Evolutionary conservation across 176 grass and related monocot species (phyloP), one percentile per base, ranked within the genome.

Genomic region (Phragmites australis): DNA sequence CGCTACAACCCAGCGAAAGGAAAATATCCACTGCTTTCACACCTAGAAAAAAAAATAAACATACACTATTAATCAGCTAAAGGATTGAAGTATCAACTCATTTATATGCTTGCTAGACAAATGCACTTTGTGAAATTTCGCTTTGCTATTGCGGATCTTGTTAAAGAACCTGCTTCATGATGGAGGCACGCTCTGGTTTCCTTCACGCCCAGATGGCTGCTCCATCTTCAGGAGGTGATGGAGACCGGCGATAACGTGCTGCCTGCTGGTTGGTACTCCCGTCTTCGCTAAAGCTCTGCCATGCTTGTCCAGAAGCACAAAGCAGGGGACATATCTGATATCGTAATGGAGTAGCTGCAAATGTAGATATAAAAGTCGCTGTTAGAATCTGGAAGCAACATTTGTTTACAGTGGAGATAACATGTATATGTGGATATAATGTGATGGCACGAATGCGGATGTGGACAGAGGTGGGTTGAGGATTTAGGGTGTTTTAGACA

Each of bases 261-360:
- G 74, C 63, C 96, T 81, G 86, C 96, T 94, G 34, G 70, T 81
- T 54, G 96, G 96, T 60, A 91, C 92, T 51, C 92, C 96, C 3
- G 96, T 98, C 83, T 98, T 98, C 1, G 90, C 92, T 59, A 91
- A 32, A 68, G 92, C 92, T 76, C 86, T 87, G 25, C 96, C 92
- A 9, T 91, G 78, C 84, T 98, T 94, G 84, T 98, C 96, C 71
- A 98, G 86, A 68, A 94, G 88, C 78, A 98, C 92, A 75, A 98
- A 98, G 69, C 96, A 98, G 67, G 96, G 96, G 49, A 98, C 90
- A 54, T 98, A 91, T 48, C 87, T 89, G 54, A 98, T 85, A 39
- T 98, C 92, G 57, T 93, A 98, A 91, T 98, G 90, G 19, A 98
- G 77, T 55, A 98, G 88, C 96, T 98, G 92, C 81, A 88, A 83